phyloP scores from a whole-genome alignment of 345 rosid genomes.

The Salix caprea region DNA sequence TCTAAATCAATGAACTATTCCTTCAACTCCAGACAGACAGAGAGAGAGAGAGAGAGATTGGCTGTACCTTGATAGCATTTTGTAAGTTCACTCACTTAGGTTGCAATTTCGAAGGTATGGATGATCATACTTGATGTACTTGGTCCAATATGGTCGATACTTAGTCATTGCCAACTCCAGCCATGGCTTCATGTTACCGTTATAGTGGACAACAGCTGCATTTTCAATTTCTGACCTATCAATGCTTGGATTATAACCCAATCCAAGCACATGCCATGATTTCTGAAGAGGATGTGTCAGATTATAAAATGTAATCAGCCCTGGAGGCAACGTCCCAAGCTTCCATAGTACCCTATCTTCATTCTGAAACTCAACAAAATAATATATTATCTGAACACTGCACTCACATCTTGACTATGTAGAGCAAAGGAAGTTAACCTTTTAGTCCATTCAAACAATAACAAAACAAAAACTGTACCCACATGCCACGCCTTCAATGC shows the following conservation, averaged over 20 bases:
- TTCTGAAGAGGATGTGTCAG: constrained; percentile 81
- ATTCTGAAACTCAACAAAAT: constrained; percentile 47
- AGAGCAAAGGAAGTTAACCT: background rate
- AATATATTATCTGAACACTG: background rate
- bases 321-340: constrained; percentile 99
- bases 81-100: constrained; percentile 46
- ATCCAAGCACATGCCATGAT: constrained; percentile 97
- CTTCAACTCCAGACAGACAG: constrained; percentile 5
- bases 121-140: constrained; percentile 84
- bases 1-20: constrained; percentile 14
- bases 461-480: background rate
- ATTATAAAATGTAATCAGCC: constrained; percentile 86
- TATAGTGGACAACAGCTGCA: constrained; percentile 94
- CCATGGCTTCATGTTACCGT: constrained; percentile 99
- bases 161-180: constrained; percentile 94
- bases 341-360: constrained; percentile 93
- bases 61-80: constrained; percentile 11
- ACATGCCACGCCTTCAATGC: background rate
- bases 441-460: background rate
- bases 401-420: background rate
- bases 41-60: constrained; percentile 7
- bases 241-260: constrained; percentile 92
- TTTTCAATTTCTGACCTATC: constrained; percentile 71
- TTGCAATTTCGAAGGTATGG: constrained; percentile 80
- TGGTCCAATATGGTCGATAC: constrained; percentile 85